These are phyloP conservation scores for Neurospora terricola DNA, from an alignment of 495 filamentous ascomycete species.

Conservation along the genomic window DNA sequence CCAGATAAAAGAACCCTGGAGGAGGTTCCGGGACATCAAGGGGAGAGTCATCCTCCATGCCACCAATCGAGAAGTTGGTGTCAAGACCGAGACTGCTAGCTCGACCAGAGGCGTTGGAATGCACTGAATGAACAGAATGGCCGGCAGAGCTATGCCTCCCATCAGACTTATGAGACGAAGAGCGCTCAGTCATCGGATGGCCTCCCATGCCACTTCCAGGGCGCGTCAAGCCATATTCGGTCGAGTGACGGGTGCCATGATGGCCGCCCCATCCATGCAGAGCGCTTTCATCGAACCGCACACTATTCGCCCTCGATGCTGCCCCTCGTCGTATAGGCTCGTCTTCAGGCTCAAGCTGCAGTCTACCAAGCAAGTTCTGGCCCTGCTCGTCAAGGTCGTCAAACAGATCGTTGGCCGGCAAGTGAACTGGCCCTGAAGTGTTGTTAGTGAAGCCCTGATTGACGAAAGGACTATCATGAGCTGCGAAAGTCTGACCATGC, in stretches of 20 bases:
- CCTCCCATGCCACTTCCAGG: conserved; percentile 53
- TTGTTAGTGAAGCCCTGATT: conserved; percentile 16
- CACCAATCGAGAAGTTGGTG: conserved; percentile 54
- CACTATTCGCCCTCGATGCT: conserved; percentile 89
- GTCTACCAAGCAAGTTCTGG: conserved; percentile 56
- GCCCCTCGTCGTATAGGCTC: conserved; percentile 73
- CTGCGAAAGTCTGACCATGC: conserved; percentile 51
- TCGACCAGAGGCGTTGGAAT: conserved; percentile 57
- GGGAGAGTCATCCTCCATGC: conserved; percentile 54
- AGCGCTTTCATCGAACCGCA: conserved; percentile 96
- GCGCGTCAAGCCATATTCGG: conserved; percentile 67
- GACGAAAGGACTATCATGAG: not conserved
- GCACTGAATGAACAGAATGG: conserved; percentile 62
- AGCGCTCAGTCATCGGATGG: conserved; percentile 73
- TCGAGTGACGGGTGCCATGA: conserved; percentile 58
- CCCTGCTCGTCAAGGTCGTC: conserved; percentile 75
- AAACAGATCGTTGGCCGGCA: conserved; percentile 54
- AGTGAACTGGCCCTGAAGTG: conserved; percentile 56
- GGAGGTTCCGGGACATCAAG: conserved; percentile 60
- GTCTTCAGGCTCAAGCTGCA: conserved; percentile 71
- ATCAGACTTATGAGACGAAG: conserved; percentile 89
- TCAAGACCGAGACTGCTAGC: conserved; percentile 79
- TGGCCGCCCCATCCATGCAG: conserved; percentile 82
- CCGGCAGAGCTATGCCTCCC: conserved; percentile 89
- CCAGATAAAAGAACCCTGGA: conserved; percentile 71